These are phyloP conservation scores for Fulvia fulva DNA, from an alignment of 2,329 filamentous ascomycete species.

Conservation along the genomic window DNA sequence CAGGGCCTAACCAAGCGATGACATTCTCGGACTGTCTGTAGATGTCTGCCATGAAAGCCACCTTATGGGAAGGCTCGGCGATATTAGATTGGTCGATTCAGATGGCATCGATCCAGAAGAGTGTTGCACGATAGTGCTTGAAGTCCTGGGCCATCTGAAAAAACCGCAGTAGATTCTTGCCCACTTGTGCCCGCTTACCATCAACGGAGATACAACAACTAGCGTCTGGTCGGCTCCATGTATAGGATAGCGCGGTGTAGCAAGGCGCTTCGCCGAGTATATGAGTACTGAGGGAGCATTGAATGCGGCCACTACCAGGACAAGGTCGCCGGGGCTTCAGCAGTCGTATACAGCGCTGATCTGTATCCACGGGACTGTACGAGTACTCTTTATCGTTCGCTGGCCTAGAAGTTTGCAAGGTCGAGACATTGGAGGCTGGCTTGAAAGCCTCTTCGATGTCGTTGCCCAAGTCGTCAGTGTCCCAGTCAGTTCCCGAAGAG, in stretches of 20 bases:
- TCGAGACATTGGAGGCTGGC: too few species aligned
- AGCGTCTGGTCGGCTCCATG: slow-evolving; percentile 10
- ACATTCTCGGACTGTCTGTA: slow-evolving; percentile 23
- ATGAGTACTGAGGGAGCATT: neutral
- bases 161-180: slow-evolving; percentile 3
- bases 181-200: neutral
- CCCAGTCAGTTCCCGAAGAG: too few species aligned
- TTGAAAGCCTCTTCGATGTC: too few species aligned
- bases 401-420: too few species aligned
- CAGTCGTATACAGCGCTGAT: too few species aligned
- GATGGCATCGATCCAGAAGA: slow-evolving; percentile 36
- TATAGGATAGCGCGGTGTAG: slow-evolving; percentile 17
- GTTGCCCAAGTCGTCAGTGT: too few species aligned
- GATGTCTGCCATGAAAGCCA: slow-evolving; percentile 36
- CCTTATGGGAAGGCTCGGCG: slow-evolving; percentile 35
- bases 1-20: slow-evolving; percentile 11
- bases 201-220: neutral
- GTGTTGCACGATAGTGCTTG: neutral
- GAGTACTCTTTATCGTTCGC: too few species aligned
- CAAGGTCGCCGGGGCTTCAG: too few species aligned
- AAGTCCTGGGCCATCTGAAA: neutral
- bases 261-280: neutral
- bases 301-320: too few species aligned
- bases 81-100: slow-evolving; percentile 33
- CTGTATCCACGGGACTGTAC: too few species aligned